phyloP scores from a whole-genome alignment of 2,329 filamentous ascomycete genomes.

The Phialophora macrospora region DNA sequence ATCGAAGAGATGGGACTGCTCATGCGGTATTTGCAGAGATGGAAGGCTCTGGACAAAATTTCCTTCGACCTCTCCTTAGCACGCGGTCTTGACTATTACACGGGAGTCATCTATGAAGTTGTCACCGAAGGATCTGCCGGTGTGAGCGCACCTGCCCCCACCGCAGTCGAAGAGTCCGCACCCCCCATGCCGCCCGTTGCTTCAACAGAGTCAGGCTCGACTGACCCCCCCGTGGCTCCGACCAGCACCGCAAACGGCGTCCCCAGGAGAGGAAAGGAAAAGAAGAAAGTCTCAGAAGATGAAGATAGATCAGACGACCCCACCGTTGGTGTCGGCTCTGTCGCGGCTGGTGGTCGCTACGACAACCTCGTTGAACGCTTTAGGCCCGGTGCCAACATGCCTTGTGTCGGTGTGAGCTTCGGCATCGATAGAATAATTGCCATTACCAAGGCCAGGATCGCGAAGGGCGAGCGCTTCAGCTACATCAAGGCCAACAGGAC shows the following conservation, averaged over 20 bases:
- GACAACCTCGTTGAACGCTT: constrained; percentile 96
- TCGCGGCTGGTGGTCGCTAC: constrained; percentile 88
- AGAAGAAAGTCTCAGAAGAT: constrained; percentile 60
- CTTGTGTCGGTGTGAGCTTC: constrained; percentile 90
- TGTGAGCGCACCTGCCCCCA: constrained; percentile 57
- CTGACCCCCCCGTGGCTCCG: constrained; percentile 40
- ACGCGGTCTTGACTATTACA: constrained; percentile 91
- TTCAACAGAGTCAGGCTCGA: constrained; percentile 37
- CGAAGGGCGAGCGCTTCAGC: constrained; percentile 62
- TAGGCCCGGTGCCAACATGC: constrained; percentile 79
- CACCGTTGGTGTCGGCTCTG: constrained; percentile 81
- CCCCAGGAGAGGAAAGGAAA: constrained; percentile 52
- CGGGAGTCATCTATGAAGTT: constrained; percentile 87
- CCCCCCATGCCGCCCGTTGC: constrained; percentile 38
- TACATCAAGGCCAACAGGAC: constrained; percentile 53
- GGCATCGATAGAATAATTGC: constrained; percentile 95
- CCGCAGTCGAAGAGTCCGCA: constrained; percentile 43
- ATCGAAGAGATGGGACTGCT: constrained; percentile 80
- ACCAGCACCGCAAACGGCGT: constrained; percentile 53
- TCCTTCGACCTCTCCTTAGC: constrained; percentile 91
- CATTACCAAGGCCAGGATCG: constrained; percentile 79
- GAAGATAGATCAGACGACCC: constrained; percentile 78
- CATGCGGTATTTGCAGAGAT: constrained; percentile 80
- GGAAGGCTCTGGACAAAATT: constrained; percentile 72
- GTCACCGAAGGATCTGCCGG: constrained; percentile 79